phyloP scores from a whole-genome alignment of 805 yeast genomes.

The Metschnikowia vanudenii region DNA sequence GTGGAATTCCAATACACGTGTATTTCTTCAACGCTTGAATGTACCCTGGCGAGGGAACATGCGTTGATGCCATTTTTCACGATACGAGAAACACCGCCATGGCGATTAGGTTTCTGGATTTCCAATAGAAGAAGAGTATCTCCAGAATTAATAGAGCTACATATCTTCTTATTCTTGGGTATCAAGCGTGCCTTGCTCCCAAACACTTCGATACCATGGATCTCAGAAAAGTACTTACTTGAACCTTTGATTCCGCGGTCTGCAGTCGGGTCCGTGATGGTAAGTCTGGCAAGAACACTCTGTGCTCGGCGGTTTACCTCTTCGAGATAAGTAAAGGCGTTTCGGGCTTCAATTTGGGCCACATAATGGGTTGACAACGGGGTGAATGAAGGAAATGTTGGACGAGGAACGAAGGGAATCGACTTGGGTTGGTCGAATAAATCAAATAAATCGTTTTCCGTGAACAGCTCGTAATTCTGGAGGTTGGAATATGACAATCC shows the following conservation, averaged over 20 bases:
- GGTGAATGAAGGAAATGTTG: not conserved
- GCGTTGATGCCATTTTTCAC: slow-evolving; percentile 24
- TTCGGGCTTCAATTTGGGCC: not conserved
- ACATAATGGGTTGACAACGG: not conserved
- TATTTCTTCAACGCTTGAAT: not conserved
- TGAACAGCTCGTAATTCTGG: slow-evolving; percentile 4
- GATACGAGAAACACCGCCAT: slow-evolving; percentile 21
- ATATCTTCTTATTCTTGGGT: not conserved
- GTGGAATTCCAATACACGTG: slow-evolving; percentile 7
- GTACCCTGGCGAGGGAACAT: slow-evolving; percentile 16
- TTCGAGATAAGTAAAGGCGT: not conserved
- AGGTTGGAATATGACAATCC: slow-evolving; percentile 8
- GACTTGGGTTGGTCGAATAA: slow-evolving; percentile 3
- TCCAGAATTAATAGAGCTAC: not conserved
- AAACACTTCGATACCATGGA: slow-evolving; percentile 12
- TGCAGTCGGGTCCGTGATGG: slow-evolving; percentile 12
- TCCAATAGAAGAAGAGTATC: slow-evolving; percentile 23
- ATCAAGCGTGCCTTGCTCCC: slow-evolving; percentile 13
- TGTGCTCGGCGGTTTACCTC: not conserved
- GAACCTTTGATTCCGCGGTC: slow-evolving; percentile 18
- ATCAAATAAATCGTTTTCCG: slow-evolving; percentile 17
- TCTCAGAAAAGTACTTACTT: slow-evolving; percentile 31
- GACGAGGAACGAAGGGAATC: not conserved
- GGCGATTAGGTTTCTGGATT: slow-evolving; percentile 28
- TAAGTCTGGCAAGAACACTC: slow-evolving; percentile 13